Evolutionary conservation across 192 early-diverging fungal genomes (phyloP), one percentile per base, ranked within the genome.

Genomic region (Geosiphon pyriformis): DNA sequence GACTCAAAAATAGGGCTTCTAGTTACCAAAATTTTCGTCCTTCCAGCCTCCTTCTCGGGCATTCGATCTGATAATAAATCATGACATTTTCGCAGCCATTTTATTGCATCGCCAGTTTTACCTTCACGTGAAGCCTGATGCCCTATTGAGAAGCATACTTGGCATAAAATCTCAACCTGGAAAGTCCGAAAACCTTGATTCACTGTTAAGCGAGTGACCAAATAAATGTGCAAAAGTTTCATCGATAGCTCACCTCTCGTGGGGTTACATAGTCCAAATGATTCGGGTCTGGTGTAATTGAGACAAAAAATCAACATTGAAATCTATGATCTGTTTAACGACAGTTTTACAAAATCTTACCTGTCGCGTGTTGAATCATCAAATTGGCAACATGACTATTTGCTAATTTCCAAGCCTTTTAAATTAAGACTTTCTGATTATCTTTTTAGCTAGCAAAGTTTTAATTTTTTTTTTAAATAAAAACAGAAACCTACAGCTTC

Each of bases 281-380:
- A 11, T 37, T 55, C 22, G n/a, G 18, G 27, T 53, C 64, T 66
- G 12, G 0, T 32, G n/a, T 49, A 49, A 49, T 49, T 47, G 4
- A 33, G 32, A 25, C 4, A 27, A n/a, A n/a, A n/a, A n/a, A n/a
- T n/a, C n/a, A n/a, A n/a, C n/a, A n/a, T n/a, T n/a, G n/a, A n/a
- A n/a, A n/a, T n/a, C n/a, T n/a, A n/a, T n/a, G n/a, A n/a, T n/a
- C n/a, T n/a, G n/a, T n/a, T n/a, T n/a, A n/a, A n/a, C n/a, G n/a
- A n/a, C n/a, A n/a, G n/a, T n/a, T n/a, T n/a, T n/a, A n/a, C n/a
- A n/a, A n/a, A n/a, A 12, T 22, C 6, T 53, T 65, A 65, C 62
- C 62, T 12, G 53, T 66, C 18, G 64, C 64, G 37, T 66, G 51
- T 29, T 66, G 64, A 18, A 66, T 37, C 64, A 66, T 66, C 34